Percentiles rank a stretch among this genome's conserved stretches.
Evolutionary conservation across 768 basidiomycete species (phyloP).

Genomic region (Psilocybe cyanescens): DNA sequence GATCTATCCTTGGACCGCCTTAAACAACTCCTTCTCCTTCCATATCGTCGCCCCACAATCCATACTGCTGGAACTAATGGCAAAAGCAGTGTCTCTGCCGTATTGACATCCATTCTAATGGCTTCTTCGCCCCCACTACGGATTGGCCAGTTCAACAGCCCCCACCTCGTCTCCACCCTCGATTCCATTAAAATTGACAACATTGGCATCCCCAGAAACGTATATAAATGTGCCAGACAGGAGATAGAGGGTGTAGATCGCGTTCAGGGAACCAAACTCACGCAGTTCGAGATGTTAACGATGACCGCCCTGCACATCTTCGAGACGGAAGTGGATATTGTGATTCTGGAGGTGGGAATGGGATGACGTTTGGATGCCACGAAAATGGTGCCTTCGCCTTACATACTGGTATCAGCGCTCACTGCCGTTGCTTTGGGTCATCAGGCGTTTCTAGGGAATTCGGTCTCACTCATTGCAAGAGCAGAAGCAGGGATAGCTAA

Average conservation of each 20-base stretch:
- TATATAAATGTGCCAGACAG: constrained; percentile 51
- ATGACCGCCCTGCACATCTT: constrained; percentile 81
- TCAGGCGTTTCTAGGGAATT: constrained; percentile 84
- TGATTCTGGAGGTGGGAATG: constrained; percentile 94
- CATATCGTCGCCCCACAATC: constrained; percentile 77
- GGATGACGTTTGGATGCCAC: constrained; percentile 94
- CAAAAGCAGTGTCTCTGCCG: constrained; percentile 90
- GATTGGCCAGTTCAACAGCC: constrained; percentile 89
- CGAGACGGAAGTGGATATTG: constrained; percentile 68
- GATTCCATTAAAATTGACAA: constrained; percentile 80
- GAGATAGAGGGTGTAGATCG: constrained; percentile 53
- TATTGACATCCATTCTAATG: constrained; percentile 76
- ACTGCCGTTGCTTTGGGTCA: constrained; percentile 93
- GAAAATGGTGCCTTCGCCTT: constrained; percentile 79
- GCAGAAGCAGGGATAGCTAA: constrained; percentile 88
- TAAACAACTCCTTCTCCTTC: constrained; percentile 54
- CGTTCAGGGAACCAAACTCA: constrained; percentile 50
- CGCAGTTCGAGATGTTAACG: constrained; percentile 85
- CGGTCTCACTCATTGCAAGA: constrained; percentile 70
- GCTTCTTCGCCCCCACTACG: constrained; percentile 56
- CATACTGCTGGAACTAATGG: constrained; percentile 98
- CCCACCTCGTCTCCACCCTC: constrained; percentile 78
- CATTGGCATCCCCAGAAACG: constrained; percentile 43
- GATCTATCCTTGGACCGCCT: constrained; percentile 71
- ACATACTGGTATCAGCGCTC: constrained; percentile 75